Base-by-base conservation (phyloP, 306 rosid species). In the Cucumis melo region DNA sequence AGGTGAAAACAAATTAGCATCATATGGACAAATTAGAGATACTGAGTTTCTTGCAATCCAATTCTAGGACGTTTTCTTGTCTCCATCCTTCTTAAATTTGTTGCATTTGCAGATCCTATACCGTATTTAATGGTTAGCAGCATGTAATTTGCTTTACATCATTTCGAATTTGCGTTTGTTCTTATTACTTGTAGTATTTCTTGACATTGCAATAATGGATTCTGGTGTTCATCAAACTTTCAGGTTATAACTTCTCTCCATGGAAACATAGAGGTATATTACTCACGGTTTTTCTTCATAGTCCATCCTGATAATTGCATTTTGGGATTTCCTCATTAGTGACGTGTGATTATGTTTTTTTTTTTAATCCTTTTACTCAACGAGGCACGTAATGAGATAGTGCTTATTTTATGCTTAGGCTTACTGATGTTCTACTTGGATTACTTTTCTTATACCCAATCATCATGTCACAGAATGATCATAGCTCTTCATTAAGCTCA, bases 231-330 rank as follows among this genome's bases (percentile, higher is more conserved):
- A 20, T 80, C 42, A 72, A 78, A 51, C 27, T 84, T 89, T 79
- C 97, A 93, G 98, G 90, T 91, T 80, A 80, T 91, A 63, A 74
- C 87, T 74, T 89, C 96, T 16, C 80, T 93, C 86, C 96, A 93
- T 78, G 90, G 81, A 85, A 87, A 80, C 79, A 36, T 93, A 29
- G 89, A 93, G 96, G 98, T 93, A 86, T 4, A 76, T 48, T 64
- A 78, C 77, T 70, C 53, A 36, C 59, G 57, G 74, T 1, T 58
- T 67, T 41, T 57, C 23, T n/a, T 56, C 44, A 58, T 41, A 70
- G 41, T 70, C 55, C 59, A 71, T 77, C 13, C 10, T 23, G 34
- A 66, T 23, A 19, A 27, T 57, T 14, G 38, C 27, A 58, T 29
- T 24, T 17, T 12, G 77, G 20, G 44, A 58, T 23, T 15, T 16